Conservation (phyloP, 192 early-diverging fungal genomes). For the Funneliformis mosseae region DNA sequence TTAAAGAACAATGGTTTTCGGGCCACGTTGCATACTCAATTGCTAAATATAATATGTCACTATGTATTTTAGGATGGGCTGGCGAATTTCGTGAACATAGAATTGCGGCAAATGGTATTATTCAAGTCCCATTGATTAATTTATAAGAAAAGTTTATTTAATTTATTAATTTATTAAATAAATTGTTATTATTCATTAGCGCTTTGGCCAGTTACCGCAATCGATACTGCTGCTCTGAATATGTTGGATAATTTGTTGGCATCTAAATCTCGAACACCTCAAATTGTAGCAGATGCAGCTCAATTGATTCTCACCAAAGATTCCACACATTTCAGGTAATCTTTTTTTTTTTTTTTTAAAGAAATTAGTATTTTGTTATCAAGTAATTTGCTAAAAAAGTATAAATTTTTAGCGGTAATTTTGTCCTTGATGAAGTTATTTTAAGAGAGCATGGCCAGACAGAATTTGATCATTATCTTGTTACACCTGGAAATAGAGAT, state of each 20-base stretch:
- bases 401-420: slow-evolving; percentile 55
- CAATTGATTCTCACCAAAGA: slow-evolving; percentile 63
- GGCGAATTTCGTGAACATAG: slow-evolving; percentile 67
- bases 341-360: neutral
- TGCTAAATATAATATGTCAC: slow-evolving; percentile 16
- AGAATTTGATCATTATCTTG: slow-evolving; percentile 71
- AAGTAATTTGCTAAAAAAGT: neutral
- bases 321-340: slow-evolving; percentile 48
- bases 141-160: neutral
- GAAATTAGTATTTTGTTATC: neutral
- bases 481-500: slow-evolving; percentile 58
- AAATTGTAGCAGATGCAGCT: slow-evolving; percentile 79
- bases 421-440: slow-evolving; percentile 80
- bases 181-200: slow-evolving; percentile 24
- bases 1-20: slow-evolving; percentile 73
- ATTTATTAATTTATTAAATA: neutral
- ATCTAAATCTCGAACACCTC: slow-evolving; percentile 44
- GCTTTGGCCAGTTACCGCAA: slow-evolving; percentile 68
- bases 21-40: slow-evolving; percentile 52
- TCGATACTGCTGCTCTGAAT: slow-evolving; percentile 72
- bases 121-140: neutral
- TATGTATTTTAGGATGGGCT: slow-evolving; percentile 52
- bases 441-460: slow-evolving; percentile 71
- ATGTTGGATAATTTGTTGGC: slow-evolving; percentile 41
- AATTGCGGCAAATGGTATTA: slow-evolving; percentile 68